These are phyloP conservation scores for Hippophae gyantsensis DNA, from an alignment of 306 rosid genomes.

Conservation along the genomic window DNA sequence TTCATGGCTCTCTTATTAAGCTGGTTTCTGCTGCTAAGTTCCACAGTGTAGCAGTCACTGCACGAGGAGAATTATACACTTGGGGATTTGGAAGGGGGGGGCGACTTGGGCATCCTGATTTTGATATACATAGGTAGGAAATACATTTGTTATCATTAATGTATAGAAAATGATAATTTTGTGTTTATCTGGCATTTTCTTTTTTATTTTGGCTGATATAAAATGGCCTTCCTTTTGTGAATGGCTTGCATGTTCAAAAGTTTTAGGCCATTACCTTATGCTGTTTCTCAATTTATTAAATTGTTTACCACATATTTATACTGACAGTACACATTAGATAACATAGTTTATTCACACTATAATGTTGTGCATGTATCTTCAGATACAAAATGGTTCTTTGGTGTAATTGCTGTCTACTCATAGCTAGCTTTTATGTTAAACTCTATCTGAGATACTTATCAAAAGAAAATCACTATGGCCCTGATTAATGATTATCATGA, in stretches of 20 bases:
- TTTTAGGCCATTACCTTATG: background rate
- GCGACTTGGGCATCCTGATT: slow-evolving; percentile 94
- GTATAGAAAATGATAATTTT: background rate
- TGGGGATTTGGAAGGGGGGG: slow-evolving; percentile 99
- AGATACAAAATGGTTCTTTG: too few species aligned
- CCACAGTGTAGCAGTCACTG: slow-evolving; percentile 84
- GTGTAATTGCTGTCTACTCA: too few species aligned
- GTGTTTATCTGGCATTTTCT: background rate
- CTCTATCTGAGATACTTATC: too few species aligned
- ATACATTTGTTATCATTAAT: background rate
- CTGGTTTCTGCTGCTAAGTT: slow-evolving; percentile 81
- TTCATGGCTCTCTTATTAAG: slow-evolving; percentile 57
- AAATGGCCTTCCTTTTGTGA: too few species aligned
- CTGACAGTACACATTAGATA: background rate
- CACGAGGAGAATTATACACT: slow-evolving; percentile 68
- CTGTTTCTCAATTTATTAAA: background rate
- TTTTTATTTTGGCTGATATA: background rate
- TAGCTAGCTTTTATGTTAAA: too few species aligned
- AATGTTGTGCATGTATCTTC: too few species aligned
- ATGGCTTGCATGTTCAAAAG: background rate
- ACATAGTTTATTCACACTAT: too few species aligned
- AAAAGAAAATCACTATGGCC: too few species aligned
- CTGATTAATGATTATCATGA: too few species aligned
- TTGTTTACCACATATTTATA: background rate
- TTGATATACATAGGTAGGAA: slow-evolving; percentile 86